Evolutionary conservation across 2,329 filamentous ascomycete genomes (phyloP).

Genomic region (Hirsutella minnesotensis): DNA sequence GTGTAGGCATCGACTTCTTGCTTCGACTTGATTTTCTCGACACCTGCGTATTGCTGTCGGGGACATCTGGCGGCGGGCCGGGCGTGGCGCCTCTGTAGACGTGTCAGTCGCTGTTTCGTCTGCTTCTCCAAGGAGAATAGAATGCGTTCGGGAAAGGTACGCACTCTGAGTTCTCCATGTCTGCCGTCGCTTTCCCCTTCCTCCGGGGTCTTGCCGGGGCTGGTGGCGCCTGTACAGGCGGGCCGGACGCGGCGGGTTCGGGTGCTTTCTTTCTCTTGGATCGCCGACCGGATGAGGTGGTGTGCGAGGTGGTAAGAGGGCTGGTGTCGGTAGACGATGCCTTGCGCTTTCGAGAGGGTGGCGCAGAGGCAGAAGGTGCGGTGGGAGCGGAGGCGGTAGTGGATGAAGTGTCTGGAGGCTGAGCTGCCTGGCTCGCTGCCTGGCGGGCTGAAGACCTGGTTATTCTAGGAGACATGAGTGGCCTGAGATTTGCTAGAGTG

Average conservation of each 20-base stretch:
- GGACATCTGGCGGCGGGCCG: slow-evolving; percentile 51
- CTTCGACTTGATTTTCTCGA: slow-evolving; percentile 56
- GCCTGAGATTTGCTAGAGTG: slow-evolving; percentile 13
- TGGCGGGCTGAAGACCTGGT: slow-evolving; percentile 91
- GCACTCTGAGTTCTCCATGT: slow-evolving; percentile 67
- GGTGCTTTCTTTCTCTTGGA: slow-evolving; percentile 61
- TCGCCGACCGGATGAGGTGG: slow-evolving; percentile 38
- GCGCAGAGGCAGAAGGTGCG: slow-evolving; percentile 19
- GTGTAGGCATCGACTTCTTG: slow-evolving; percentile 48
- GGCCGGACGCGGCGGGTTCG: slow-evolving; percentile 28
- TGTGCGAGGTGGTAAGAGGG: slow-evolving; percentile 19
- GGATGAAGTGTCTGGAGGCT: slow-evolving; percentile 26
- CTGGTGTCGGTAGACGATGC: slow-evolving; percentile 40
- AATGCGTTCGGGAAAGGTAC: slow-evolving; percentile 6
- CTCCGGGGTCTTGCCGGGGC: slow-evolving; percentile 35
- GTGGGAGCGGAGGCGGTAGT: slow-evolving; percentile 21
- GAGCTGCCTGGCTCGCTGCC: slow-evolving; percentile 54
- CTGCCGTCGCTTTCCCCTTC: slow-evolving; percentile 48
- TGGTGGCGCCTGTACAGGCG: slow-evolving; percentile 14
- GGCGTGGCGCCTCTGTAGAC: slow-evolving; percentile 11
- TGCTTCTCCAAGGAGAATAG: not conserved
- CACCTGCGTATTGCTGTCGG: slow-evolving; percentile 43
- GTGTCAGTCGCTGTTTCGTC: slow-evolving; percentile 4
- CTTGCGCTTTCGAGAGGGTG: slow-evolving; percentile 66
- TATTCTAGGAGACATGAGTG: slow-evolving; percentile 92